Percentiles rank a stretch among this genome's conserved stretches.
These are phyloP conservation scores for Penstemon davidsonii DNA, from an alignment of 257 asterid genomes.

Conservation along the genomic window DNA sequence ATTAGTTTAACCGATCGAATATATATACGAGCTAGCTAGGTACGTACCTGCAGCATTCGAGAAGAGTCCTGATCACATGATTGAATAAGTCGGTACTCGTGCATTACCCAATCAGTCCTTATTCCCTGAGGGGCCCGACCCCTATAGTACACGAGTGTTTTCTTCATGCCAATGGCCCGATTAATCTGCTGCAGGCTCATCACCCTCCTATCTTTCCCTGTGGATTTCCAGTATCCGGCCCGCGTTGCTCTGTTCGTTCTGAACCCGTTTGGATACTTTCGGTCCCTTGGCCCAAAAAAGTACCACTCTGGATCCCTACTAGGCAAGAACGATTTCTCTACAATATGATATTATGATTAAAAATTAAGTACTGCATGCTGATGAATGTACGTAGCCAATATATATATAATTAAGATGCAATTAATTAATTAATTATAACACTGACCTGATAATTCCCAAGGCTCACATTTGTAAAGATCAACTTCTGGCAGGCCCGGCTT, in stretches of 20 bases:
- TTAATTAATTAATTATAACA: not conserved
- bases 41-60: conserved; percentile 34
- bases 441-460: conserved; percentile 91
- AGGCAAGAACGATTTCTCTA: conserved; percentile 89
- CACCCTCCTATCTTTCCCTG: conserved; percentile 88
- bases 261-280: conserved; percentile 93
- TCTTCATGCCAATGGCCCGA: conserved; percentile 90
- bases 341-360: conserved; percentile 7
- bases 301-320: conserved; percentile 99
- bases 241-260: conserved; percentile 88
- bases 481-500: no score
- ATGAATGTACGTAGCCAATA: no score
- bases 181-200: conserved; percentile 40
- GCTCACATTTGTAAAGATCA: conserved; percentile 98
- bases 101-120: conserved; percentile 98
- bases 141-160: conserved; percentile 82
- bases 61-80: conserved; percentile 63
- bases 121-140: conserved; percentile 96
- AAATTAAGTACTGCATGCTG: no score
- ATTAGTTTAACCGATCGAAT: conserved; percentile 30
- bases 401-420: no score
- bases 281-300: conserved; percentile 93
- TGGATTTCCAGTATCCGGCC: conserved; percentile 96
- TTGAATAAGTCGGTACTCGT: conserved; percentile 81
- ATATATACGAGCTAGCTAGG: conserved; percentile 73